These are phyloP conservation scores for Gossypium sturtianum DNA, from an alignment of 345 rosid species.

Conservation along the genomic window DNA sequence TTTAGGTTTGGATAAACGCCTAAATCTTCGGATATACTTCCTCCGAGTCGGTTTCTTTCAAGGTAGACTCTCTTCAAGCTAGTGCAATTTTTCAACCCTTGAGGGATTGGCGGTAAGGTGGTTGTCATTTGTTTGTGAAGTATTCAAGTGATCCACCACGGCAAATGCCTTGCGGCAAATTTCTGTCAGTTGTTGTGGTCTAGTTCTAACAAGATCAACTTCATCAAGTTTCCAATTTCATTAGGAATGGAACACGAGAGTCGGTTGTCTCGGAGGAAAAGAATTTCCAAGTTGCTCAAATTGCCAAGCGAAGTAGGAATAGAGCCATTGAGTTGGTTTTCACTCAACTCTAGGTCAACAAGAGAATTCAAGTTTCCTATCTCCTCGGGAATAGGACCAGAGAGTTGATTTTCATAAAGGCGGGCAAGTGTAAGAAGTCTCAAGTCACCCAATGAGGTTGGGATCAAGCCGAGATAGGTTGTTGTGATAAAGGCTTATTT, in stretches of 20 bases:
- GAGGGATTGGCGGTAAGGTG: neutral
- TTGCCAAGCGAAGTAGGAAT: neutral
- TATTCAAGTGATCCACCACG: neutral
- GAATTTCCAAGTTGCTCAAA: neutral
- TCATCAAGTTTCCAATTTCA: neutral
- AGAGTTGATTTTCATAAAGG: constrained; percentile 10
- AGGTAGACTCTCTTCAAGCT: neutral
- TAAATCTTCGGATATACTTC: constrained; percentile 4
- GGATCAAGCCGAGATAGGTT: constrained; percentile 17
- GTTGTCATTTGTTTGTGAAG: constrained; percentile 7
- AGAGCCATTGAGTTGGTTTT: neutral
- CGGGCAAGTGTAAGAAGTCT: neutral
- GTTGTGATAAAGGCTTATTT: neutral
- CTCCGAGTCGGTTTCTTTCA: neutral
- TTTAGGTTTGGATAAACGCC: constrained; percentile 3
- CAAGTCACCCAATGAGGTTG: neutral
- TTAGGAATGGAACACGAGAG: constrained; percentile 9
- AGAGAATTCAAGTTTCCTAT: constrained; percentile 11
- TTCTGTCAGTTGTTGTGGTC: neutral
- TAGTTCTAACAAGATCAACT: neutral
- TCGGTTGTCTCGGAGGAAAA: constrained; percentile 9
- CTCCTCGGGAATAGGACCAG: constrained; percentile 14
- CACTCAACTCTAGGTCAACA: neutral
- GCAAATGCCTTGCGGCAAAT: neutral
- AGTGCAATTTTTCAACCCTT: neutral